phyloP scores from a whole-genome alignment of 2,329 filamentous ascomycete genomes.

The Celoporthe dispersa region DNA sequence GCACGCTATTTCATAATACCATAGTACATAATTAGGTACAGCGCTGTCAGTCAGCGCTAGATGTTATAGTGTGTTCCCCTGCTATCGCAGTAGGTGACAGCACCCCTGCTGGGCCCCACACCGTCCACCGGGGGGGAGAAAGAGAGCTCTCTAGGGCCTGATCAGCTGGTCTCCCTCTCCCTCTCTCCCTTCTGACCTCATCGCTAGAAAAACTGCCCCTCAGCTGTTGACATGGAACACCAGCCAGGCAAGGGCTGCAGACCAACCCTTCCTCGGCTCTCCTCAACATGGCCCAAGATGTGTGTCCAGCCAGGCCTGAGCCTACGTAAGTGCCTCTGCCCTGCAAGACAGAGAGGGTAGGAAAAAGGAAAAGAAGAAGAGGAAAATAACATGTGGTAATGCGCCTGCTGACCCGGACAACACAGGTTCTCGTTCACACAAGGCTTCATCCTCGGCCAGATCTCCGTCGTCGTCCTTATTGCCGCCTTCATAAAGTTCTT shows the following conservation, averaged over 20 bases:
- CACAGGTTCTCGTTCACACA: constrained; percentile 86
- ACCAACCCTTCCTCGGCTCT: not conserved
- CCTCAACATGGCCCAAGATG: constrained; percentile 45
- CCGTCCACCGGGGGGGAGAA: no score
- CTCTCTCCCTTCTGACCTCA: constrained; percentile 25
- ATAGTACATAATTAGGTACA: not conserved
- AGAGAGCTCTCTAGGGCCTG: not conserved
- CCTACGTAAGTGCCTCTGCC: constrained; percentile 47
- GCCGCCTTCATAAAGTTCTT: constrained; percentile 99
- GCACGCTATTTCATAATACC: constrained; percentile 1
- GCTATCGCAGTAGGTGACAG: not conserved
- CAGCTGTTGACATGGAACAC: not conserved
- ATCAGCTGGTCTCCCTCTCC: not conserved
- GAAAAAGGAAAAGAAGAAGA: not conserved
- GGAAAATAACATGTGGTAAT: not conserved
- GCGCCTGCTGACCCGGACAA: constrained; percentile 8
- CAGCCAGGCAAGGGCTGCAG: not conserved
- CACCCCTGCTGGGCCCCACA: not conserved
- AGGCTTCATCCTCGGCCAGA: constrained; percentile 88
- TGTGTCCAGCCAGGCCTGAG: constrained; percentile 48
- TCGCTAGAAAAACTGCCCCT: constrained; percentile 5
- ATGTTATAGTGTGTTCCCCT: not conserved
- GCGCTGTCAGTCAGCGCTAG: not conserved
- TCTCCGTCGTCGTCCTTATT: constrained; percentile 88
- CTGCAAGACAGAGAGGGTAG: not conserved